Percentiles rank a stretch among this genome's conserved stretches.
Evolutionary conservation across 495 filamentous ascomycete species (phyloP).

Genomic region (Neurospora discreta): DNA sequence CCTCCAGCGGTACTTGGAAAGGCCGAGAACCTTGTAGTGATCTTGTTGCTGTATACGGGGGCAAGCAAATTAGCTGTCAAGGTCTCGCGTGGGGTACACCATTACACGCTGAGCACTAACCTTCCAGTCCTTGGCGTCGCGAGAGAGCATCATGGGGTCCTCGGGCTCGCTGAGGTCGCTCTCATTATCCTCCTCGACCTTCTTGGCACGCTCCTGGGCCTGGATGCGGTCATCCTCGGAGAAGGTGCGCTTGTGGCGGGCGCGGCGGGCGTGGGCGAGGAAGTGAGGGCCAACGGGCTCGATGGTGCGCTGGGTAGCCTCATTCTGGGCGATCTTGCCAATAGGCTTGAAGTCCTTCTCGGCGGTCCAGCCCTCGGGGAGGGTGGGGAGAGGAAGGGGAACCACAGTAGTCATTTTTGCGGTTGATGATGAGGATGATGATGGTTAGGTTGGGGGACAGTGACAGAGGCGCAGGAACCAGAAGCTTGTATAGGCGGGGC

Average conservation of each 20-base stretch:
- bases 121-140: constrained; percentile 99
- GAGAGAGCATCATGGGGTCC: constrained; percentile 76
- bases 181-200: constrained; percentile 82
- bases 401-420: constrained; percentile 28
- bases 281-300: constrained; percentile 97
- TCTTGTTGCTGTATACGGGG: constrained; percentile 61
- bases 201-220: constrained; percentile 87
- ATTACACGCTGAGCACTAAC: constrained; percentile 30
- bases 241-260: constrained; percentile 94
- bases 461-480: not conserved
- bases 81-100: not conserved
- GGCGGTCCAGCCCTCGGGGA: constrained; percentile 72
- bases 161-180: constrained; percentile 88
- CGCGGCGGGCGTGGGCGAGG: constrained; percentile 89
- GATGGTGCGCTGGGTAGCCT: constrained; percentile 66
- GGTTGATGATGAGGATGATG: not conserved
- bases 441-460: not conserved
- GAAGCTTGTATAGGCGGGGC: constrained; percentile 10
- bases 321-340: constrained; percentile 48
- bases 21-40: constrained; percentile 92
- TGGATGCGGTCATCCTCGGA: constrained; percentile 97
- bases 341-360: constrained; percentile 87
- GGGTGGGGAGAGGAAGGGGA: constrained; percentile 53
- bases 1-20: constrained; percentile 79
- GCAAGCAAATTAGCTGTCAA: constrained; percentile 15